Evolutionary conservation across 2,329 filamentous ascomycete genomes (phyloP), one percentile per base, ranked within the genome.

Genomic region (Dothideomycetes sp.): DNA sequence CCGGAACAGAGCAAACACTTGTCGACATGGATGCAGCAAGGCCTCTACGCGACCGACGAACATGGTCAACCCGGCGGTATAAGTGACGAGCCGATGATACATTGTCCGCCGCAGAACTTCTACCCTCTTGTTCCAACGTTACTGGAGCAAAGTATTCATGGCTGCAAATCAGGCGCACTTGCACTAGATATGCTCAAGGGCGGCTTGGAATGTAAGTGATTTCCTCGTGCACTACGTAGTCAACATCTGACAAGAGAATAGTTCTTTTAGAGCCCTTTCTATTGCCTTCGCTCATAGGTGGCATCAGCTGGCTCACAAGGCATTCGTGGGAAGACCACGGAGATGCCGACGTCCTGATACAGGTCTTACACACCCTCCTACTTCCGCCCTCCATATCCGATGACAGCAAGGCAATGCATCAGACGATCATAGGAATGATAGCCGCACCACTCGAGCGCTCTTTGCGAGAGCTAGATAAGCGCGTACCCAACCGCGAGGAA

Each of bases 61-160:
- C 51, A 56, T 19, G 58, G 54, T 17, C 73, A 77, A 10, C 54
- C 55, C 3, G 75, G 77, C 27, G 82, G 81, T 0, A 73, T 91
- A 3, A 78, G 78, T 5, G 84, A 91, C 51, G 84, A 89, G 42
- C 65, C 89, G 5, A 84, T 89, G 75, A 79, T 82, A 7, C 82
- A 81, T 1, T 91, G 84, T 50, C 78, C 80, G 2, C 85, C 85
- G 1, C 84, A 88, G 52, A 79, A 87, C 30, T 91, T 91, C 54
- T 89, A 89, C 51, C 63, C 84, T 14, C 68, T 91, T 3, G 77
- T 87, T 11, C 81, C 85, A 1, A 81, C 82, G 0, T 63, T 91
- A 0, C 87, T 89, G 54, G 73, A 81, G 48, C 81, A 86, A 49
- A 84, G 81, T 31, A 73, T 86, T 0, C 64, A 81, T 27, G 84